phyloP scores from a whole-genome alignment of 495 filamentous ascomycete genomes.

The Staphylotrichum tortipilum region DNA sequence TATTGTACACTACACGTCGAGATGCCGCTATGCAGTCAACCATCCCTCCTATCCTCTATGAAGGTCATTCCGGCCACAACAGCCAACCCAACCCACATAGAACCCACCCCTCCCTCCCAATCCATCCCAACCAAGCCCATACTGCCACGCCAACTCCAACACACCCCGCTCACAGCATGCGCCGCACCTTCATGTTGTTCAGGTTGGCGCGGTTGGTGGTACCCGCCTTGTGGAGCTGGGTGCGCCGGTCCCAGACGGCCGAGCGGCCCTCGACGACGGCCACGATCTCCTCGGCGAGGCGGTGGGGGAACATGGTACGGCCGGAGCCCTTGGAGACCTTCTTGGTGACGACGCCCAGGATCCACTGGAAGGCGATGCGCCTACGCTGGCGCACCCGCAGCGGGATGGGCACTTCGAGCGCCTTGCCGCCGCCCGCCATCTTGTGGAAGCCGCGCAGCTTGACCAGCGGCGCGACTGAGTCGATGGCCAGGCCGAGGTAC shows the following conservation, averaged over 20 bases:
- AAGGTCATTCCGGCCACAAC: no score
- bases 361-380: constrained; percentile 73
- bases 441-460: constrained; percentile 67
- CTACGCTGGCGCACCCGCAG: constrained; percentile 65
- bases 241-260: constrained; percentile 70
- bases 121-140: neutral
- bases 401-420: constrained; percentile 75
- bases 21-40: neutral
- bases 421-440: constrained; percentile 73
- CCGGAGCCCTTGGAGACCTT: constrained; percentile 56
- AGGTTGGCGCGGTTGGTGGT: constrained; percentile 68
- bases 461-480: constrained; percentile 88
- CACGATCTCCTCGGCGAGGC: constrained; percentile 81
- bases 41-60: neutral
- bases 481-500: constrained; percentile 81
- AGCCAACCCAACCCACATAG: no score
- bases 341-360: constrained; percentile 70
- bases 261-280: constrained; percentile 81
- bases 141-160: neutral
- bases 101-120: neutral
- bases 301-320: constrained; percentile 55
- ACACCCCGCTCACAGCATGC: constrained; percentile 1
- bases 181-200: constrained; percentile 16
- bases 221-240: constrained; percentile 62
- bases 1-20: constrained; percentile 4